phyloP scores from a whole-genome alignment of 1,139 yeast species.

The Nakaseomyces uthaithaninus region DNA sequence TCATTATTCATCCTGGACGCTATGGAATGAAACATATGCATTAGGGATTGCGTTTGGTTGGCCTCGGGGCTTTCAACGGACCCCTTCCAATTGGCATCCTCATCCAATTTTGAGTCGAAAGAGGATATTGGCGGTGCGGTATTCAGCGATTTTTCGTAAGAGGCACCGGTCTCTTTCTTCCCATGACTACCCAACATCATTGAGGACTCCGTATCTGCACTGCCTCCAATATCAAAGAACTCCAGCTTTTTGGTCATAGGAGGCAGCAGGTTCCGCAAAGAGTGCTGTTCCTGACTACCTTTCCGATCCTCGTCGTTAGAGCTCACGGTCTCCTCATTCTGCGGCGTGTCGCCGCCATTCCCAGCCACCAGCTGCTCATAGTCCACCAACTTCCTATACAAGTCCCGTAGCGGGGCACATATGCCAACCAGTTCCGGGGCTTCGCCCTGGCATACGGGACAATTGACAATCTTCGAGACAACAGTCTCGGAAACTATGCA shows the following conservation, averaged over 20 bases:
- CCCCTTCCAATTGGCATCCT: conserved; percentile 4
- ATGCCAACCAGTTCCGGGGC: conserved; percentile 35
- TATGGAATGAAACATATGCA: conserved; percentile 9
- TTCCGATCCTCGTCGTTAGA: no score
- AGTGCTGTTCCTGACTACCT: background rate
- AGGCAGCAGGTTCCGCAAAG: background rate
- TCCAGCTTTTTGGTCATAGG: conserved; percentile 3
- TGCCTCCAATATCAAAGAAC: background rate
- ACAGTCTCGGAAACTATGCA: conserved; percentile 46
- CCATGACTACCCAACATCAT: background rate
- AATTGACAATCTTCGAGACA: conserved; percentile 24
- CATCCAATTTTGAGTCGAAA: background rate
- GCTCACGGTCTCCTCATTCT: no score
- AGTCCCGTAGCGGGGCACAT: conserved; percentile 44
- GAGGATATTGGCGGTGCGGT: background rate
- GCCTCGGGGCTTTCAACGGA: conserved; percentile 10
- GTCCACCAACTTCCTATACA: conserved; percentile 30
- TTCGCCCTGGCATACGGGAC: conserved; percentile 43
- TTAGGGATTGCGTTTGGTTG: conserved; percentile 10
- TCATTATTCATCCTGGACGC: conserved; percentile 10
- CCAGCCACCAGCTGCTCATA: background rate
- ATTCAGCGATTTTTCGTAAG: background rate
- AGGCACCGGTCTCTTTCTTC: background rate
- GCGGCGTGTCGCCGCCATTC: background rate
- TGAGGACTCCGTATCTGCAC: background rate